Conservation (phyloP, 2,329 filamentous ascomycete species). For the Cordyceps tenuipes region DNA sequence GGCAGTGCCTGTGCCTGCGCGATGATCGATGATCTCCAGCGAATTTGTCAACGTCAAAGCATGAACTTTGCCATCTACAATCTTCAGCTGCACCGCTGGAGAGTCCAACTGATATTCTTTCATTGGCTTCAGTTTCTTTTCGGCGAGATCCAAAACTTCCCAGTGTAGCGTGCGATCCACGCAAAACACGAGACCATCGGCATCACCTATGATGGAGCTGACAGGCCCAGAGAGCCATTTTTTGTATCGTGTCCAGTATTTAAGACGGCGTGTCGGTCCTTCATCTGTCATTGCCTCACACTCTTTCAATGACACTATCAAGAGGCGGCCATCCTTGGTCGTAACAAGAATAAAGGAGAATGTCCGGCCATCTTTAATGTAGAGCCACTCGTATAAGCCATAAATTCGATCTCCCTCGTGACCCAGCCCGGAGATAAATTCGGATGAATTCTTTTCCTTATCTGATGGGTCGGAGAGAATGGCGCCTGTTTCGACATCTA, state of each 20-base stretch:
- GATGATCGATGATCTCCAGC: conserved; percentile 45
- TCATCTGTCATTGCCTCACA: conserved; percentile 14
- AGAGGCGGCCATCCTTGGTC: conserved; percentile 44
- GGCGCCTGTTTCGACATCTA: conserved; percentile 46
- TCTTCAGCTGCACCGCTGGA: conserved; percentile 39
- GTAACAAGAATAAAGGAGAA: conserved; percentile 58
- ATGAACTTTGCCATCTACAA: conserved; percentile 39
- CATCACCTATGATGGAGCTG: conserved; percentile 46
- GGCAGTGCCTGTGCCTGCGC: conserved; percentile 25
- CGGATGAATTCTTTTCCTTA: conserved; percentile 30
- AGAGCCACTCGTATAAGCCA: conserved; percentile 56
- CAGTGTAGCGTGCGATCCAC: conserved; percentile 45
- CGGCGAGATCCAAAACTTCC: conserved; percentile 41
- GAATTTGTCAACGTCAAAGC: conserved; percentile 48
- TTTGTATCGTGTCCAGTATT: conserved; percentile 47
- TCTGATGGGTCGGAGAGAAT: conserved; percentile 41
- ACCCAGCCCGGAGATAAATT: conserved; percentile 49
- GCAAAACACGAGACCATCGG: conserved; percentile 49
- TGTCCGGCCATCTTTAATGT: conserved; percentile 44
- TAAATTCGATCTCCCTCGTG: conserved; percentile 50
- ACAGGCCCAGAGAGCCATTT: conserved; percentile 39
- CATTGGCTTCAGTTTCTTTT: conserved; percentile 42
- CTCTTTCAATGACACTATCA: conserved; percentile 44
- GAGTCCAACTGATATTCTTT: conserved; percentile 44
- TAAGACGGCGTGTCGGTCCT: conserved; percentile 23